phyloP scores from a whole-genome alignment of 2,329 filamentous ascomycete species.

The Zalaria obscura region DNA sequence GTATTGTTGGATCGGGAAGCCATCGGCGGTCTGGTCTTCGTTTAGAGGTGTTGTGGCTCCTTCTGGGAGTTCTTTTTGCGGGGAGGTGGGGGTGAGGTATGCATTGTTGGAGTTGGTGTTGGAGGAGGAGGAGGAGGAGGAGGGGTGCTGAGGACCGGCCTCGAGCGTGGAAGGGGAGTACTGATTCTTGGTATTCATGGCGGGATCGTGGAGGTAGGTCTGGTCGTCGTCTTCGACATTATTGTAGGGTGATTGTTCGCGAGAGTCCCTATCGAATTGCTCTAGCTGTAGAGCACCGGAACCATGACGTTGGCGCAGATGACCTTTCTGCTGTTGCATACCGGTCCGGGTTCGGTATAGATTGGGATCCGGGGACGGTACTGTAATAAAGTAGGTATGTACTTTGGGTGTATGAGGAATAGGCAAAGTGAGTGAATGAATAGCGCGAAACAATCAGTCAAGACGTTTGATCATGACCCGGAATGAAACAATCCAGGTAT shows the following conservation, averaged over 20 bases:
- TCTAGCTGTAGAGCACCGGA: constrained; percentile 7
- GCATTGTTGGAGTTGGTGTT: neutral
- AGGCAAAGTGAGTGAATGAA: no score
- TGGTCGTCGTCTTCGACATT: constrained; percentile 5
- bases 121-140: neutral
- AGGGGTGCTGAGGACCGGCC: no score
- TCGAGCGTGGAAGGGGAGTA: no score
- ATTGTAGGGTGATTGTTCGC: constrained; percentile 3
- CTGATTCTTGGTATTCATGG: no score
- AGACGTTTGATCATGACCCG: no score
- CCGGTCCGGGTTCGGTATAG: no score
- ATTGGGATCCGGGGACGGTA: no score
- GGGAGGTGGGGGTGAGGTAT: neutral
- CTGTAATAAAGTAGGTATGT: no score
- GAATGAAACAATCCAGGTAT: no score
- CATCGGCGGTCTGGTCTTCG: constrained; percentile 2
- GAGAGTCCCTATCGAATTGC: constrained; percentile 2
- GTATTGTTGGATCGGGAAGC: neutral
- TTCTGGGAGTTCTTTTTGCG: neutral
- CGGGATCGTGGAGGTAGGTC: no score
- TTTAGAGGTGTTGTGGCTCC: constrained; percentile 1
- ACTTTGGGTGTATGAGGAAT: no score
- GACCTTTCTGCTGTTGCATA: constrained; percentile 4
- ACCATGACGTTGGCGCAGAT: constrained; percentile 14
- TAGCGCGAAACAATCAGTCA: no score